Base-by-base conservation (phyloP, 768 basidiomycete species). In the Mycena latifolia region DNA sequence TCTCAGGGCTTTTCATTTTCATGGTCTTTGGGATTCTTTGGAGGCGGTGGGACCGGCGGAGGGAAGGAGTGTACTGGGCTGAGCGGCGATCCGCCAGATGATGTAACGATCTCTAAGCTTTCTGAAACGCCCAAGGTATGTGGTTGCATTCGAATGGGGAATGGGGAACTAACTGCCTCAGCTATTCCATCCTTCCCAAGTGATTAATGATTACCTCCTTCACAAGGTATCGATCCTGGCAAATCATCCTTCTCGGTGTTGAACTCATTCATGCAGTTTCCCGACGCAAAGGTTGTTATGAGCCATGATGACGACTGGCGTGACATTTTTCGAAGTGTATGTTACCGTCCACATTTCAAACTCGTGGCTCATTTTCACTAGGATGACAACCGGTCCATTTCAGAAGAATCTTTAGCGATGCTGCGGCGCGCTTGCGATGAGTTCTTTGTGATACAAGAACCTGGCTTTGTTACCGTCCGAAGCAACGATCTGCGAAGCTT, bases 241-340 rank as follows among this genome's bases (percentile, higher is more conserved):
- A n/a, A 22, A n/a, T 24, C 18, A 11, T 27, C 28, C 12, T 2
- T 18, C 15, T 29, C 5, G 14, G 22, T 25, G 24, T 43, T 10
- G 11, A 48, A 0, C 29, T n/a, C 8, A 33, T 9, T 10, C 31
- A 12, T 35, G 45, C 29, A 65, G 57, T n/a, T 6, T 6, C 57
- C 48, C 4, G 22, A 57, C 15, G 55, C 63, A 37, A 20, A 9
- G 2, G 55, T 65, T 46, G 41, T 53, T 4, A 53, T 65, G 27
- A 53, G 52, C 10, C 58, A 60, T 31, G 51, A 58, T 35, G 63
- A 65, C 27, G 43, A 65, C 28, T 57, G 57, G 57, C 2, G 43
- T 20, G 28, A 46, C 11, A 61, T 60, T 27, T 28, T 65, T 41
- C 14, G n/a, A 25, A 24, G 53, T 27, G 45, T 63, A 3, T 24